Conservation (phyloP, 371 early-diverging fungal species). For the Dichotomocladium elegans region DNA sequence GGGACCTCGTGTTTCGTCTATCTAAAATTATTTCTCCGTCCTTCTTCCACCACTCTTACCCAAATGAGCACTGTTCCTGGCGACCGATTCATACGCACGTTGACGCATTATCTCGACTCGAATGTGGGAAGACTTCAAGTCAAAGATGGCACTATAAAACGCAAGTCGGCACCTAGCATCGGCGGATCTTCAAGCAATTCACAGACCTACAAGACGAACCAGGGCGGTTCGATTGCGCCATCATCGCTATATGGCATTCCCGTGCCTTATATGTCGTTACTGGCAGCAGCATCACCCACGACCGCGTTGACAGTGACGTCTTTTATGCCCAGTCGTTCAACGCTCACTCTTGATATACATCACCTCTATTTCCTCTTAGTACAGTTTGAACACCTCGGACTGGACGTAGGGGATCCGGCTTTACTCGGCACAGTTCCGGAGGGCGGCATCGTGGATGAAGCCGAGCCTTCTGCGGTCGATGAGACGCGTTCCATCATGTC, state of each 20-base stretch:
- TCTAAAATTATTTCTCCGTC: no score
- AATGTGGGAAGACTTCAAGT: conserved; percentile 37
- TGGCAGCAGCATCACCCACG: conserved; percentile 40
- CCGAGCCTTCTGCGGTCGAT: conserved; percentile 26
- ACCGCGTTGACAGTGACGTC: conserved; percentile 27
- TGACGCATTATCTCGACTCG: conserved; percentile 55
- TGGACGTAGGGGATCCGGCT: conserved; percentile 48
- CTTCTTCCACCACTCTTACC: neutral
- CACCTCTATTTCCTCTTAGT: conserved; percentile 58
- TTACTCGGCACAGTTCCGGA: conserved; percentile 23
- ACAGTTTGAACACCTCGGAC: conserved; percentile 57
- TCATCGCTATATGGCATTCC: conserved; percentile 23
- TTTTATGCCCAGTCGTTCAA: conserved; percentile 36
- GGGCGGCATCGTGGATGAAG: conserved; percentile 28
- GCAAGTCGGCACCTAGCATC: conserved; percentile 8
- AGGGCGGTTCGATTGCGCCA: conserved; percentile 24
- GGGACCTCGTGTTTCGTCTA: no score
- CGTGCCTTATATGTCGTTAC: conserved; percentile 40
- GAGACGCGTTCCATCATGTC: conserved; percentile 49
- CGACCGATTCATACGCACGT: conserved; percentile 56
- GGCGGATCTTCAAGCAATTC: conserved; percentile 9
- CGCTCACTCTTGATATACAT: conserved; percentile 54
- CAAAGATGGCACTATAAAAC: conserved; percentile 4
- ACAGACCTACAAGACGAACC: no score
- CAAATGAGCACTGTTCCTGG: conserved; percentile 29